These are phyloP conservation scores for Euphorbia celastroides DNA, from an alignment of 441 rosid species.

Conservation along the genomic window DNA sequence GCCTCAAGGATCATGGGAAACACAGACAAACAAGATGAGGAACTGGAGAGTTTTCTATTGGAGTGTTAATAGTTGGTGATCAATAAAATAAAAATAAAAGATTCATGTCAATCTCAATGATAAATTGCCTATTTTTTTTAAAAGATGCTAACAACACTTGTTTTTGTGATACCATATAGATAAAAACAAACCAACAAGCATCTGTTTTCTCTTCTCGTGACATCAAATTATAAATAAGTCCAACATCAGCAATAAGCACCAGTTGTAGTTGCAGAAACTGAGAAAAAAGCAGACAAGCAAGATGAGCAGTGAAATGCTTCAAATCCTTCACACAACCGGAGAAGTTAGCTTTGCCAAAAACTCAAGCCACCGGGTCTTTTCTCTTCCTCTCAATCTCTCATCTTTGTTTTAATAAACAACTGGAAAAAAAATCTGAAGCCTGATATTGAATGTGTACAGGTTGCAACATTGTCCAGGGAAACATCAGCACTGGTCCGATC, in stretches of 20 bases:
- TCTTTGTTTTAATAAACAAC: no score
- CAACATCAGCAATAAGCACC: neutral
- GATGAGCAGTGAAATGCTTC: conserved; percentile 11
- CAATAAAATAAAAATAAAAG: no score
- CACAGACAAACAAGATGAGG: no score
- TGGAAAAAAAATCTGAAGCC: no score
- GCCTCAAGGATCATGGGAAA: no score
- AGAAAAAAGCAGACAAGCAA: conserved; percentile 2
- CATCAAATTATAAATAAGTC: neutral
- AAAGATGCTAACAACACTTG: neutral
- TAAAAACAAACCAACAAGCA: neutral
- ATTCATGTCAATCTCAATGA: neutral
- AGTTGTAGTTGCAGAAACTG: neutral
- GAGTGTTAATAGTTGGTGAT: no score
- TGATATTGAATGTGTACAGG: no score
- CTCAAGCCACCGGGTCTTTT: conserved; percentile 20
- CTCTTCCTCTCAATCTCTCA: neutral
- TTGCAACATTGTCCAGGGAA: conserved; percentile 21
- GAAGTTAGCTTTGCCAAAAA: conserved; percentile 25
- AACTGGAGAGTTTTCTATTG: no score
- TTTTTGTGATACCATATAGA: neutral
- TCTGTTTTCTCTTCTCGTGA: no score
- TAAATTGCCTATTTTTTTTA: no score
- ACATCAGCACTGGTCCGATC: conserved; percentile 20
- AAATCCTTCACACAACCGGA: conserved; percentile 17